Evolutionary conservation across 352 stramenopile genomes (phyloP), one percentile per base, ranked within the genome.

Genomic region (Pythium chondricola): DNA sequence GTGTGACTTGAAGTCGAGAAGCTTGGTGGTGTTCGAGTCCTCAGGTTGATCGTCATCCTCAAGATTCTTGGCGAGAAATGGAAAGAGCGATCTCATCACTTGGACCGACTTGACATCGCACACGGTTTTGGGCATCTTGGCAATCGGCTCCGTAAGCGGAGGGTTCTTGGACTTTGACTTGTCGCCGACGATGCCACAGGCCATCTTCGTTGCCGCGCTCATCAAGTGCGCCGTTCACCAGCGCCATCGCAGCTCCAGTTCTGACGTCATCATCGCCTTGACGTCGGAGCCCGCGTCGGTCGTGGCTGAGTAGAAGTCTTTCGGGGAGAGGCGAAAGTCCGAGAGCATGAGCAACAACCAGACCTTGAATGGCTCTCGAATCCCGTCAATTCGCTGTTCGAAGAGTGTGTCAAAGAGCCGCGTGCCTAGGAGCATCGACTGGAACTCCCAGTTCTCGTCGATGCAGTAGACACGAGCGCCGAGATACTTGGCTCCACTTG

Each of bases 151-250:
- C 0, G 48, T 56, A 35, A 67, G 43, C n/a, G 45, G 46, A 17
- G 50, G 41, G 24, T 71, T 67, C 5, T 32, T 18, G 1, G 25
- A 45, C 16, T 22, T 35, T n/a, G 35, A 52, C 2, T n/a, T n/a
- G 24, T 48, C 40, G 2, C 32, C 50, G 24, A 50, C 41, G 8
- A 69, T 27, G 4, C 52, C 62, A 44, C 54, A 72, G 2, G 63
- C 54, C 17, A 31, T 29, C 36, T 66, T 72, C 3, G 46, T 67
- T 0, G 56, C 48, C 14, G 48, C 52, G 33, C 60, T 59, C 4
- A 47, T 43, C 38, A 63, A 46, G 14, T 65, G 52, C 6, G 56
- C 32, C 16, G 66, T 38, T 16, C 58, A 62, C 45, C 48, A 56
- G 25, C 57, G 17, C 48, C 63, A 66, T 2, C 33, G 35, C n/a